Evolutionary conservation across 2,329 filamentous ascomycete genomes (phyloP), one percentile per base, ranked within the genome.

Genomic region (Cryphonectria radicalis): DNA sequence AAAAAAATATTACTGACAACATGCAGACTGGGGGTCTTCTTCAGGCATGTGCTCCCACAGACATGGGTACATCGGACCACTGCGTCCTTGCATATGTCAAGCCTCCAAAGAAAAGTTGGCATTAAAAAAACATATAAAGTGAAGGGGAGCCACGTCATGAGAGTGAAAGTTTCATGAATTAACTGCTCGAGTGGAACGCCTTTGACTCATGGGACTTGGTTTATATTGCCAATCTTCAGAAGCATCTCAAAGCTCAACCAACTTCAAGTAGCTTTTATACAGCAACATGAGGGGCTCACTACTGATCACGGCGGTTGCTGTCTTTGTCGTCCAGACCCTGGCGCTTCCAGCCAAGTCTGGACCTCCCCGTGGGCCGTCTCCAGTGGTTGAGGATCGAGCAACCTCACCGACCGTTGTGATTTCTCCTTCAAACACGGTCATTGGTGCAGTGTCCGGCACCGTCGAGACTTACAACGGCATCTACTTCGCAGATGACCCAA

Each of bases 401-500:
- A 70, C 32, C 28, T 70, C 71, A 32, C 87, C 88, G 4, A 86
- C 85, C 3, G 88, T 91, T 65, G 80, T 84, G 22, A 85, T 90
- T 43, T 65, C 68, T 50, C 80, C 85, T 0, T 84, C 86, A 60
- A 90, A 88, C 53, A 91, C 86, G 5, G 81, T 92, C 46, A 78
- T 86, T 59, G 89, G 89, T 53, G 70, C 80, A 75, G 72, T 77
- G n/a, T 72, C 79, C 2, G 76, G 78, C 3, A 80, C 81, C 37
- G 85, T 93, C 28, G 92, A 95, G 70, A 88, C 84, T 37, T 95
- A 93, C 82, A 89, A 87, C 69, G 92, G 90, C 32, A 93, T 96
- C 70, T 93, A 92, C 3, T 96, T 90, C 77, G 92, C 92, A 2
- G 84, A 93, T 73, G 86, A 92, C 1, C 93, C 93, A 0, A 84